These are phyloP conservation scores for Paraphoma chrysanthemicola DNA, from an alignment of 2,329 filamentous ascomycete genomes.

Conservation along the genomic window DNA sequence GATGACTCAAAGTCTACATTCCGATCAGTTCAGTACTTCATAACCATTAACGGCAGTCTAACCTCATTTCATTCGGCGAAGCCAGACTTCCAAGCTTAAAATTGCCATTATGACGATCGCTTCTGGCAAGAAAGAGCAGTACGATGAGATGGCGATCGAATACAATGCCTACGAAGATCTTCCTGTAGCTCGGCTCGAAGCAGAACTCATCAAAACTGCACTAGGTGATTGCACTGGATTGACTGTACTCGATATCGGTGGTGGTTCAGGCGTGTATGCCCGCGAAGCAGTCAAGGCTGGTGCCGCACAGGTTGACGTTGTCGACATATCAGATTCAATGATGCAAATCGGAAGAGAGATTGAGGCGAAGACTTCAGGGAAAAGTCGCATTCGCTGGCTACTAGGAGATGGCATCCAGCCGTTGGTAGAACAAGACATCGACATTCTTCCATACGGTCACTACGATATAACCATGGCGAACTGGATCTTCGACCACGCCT, in stretches of 20 bases:
- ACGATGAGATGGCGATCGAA: not conserved
- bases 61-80: not conserved
- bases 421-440: not conserved
- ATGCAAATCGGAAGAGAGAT: not conserved
- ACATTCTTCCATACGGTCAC: not conserved
- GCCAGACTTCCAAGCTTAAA: not conserved
- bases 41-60: too few relatives aligned
- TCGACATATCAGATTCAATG: not conserved
- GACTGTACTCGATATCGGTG: not conserved
- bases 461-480: not conserved
- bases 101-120: not conserved
- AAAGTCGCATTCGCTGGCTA: not conserved
- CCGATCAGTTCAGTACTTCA: too few relatives aligned
- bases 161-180: not conserved
- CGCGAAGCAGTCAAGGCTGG: not conserved
- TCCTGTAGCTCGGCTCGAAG: not conserved
- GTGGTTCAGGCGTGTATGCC: not conserved
- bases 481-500: not conserved
- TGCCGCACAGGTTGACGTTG: not conserved
- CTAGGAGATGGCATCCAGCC: not conserved
- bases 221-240: not conserved
- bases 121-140: not conserved
- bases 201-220: not conserved
- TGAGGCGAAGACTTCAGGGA: not conserved
- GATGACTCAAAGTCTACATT: too few relatives aligned